Evolutionary conservation across 2,329 filamentous ascomycete genomes (phyloP), one percentile per base, ranked within the genome.

Genomic region (Ophiostoma piceae): DNA sequence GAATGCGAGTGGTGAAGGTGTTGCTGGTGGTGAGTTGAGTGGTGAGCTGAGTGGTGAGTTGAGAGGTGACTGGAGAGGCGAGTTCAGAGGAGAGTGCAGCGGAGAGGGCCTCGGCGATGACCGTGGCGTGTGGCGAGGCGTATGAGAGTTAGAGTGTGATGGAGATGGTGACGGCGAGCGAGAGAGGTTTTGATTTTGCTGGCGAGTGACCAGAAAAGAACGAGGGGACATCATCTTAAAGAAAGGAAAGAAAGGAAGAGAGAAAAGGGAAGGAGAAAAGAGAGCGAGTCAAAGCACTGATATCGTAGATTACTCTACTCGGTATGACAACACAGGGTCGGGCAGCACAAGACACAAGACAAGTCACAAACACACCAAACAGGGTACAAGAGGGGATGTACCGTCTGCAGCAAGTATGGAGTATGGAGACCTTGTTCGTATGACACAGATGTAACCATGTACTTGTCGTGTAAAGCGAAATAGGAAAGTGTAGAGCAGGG

Each of bases 141-240:
- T 39, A 29, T 66, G 68, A 32, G 68, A 67, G 16, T 60, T 67
- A 22, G 69, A 66, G 14, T 67, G 41, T 39, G 66, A 19, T 72
- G 22, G 74, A 72, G 68, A 68, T 19, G 72, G 74, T 62, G 72
- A 67, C 29, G 75, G 71, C 57, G 75, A 72, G 39, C 77, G 71
- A 60, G 71, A 71, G 41, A 68, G 72, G 69, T 74, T 76, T 68
- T 77, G 77, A 69, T 74, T 76, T 68, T 77, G 77, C 68, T 77
- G 77, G 72, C 76, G 76, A 68, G 77, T 76, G 68, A 78, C 77
- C 72, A 81, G 77, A 75, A 79, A 79, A 64, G 79, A 79, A 68
- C 78, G 79, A 71, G 79, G 78, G 71, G 78, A 79, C 76, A 80
- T 79, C 78, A 81, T 80, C 39, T 64, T 64, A n/a, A 64, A 8